Evolutionary conservation across 73 alveolate genomes (phyloP).

Genomic region (Paramecium primaurelia): DNA sequence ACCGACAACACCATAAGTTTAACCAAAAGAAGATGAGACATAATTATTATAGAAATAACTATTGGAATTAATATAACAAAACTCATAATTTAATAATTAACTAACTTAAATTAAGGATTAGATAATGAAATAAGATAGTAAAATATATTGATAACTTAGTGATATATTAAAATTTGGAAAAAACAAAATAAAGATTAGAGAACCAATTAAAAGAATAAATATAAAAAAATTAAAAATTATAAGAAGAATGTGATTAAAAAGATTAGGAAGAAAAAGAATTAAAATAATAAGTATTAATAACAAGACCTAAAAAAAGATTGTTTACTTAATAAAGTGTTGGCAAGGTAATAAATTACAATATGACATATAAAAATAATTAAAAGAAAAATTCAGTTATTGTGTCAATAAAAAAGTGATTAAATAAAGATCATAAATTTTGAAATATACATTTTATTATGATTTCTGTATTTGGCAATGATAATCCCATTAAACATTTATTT

Average conservation of each 20-base stretch:
- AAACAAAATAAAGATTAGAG: background rate
- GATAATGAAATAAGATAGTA: background rate
- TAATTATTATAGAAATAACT: background rate
- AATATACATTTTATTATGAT: conserved; percentile 29
- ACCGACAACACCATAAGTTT: background rate
- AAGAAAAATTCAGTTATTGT: background rate
- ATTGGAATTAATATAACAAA: background rate
- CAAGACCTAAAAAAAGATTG: background rate
- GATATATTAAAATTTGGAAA: background rate
- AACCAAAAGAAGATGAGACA: background rate
- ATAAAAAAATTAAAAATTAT: background rate
- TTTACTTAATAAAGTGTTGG: background rate
- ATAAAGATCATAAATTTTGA: conserved; percentile 1
- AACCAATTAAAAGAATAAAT: background rate
- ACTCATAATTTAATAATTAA: background rate
- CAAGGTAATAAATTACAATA: background rate
- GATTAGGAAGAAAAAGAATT: background rate
- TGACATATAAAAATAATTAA: background rate
- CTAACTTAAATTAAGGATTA: background rate
- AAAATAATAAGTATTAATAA: background rate
- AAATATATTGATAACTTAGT: background rate
- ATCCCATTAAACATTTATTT: conserved; percentile 2
- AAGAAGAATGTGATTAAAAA: background rate
- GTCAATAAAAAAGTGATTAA: background rate
- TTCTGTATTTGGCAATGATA: background rate